These are phyloP conservation scores for Physaria fendleri DNA, from an alignment of 345 rosid genomes.

Conservation along the genomic window DNA sequence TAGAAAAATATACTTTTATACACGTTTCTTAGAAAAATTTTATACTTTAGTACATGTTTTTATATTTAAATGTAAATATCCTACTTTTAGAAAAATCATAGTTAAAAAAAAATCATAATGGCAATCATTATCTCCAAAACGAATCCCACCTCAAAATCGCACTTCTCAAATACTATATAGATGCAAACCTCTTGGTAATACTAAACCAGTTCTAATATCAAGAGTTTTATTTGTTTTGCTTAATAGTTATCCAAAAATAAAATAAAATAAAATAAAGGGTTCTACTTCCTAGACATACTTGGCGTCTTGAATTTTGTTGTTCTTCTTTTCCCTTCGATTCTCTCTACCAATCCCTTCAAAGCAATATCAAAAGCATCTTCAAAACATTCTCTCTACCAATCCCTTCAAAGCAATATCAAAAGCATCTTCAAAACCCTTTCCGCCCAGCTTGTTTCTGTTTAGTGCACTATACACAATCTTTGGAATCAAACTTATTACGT, in stretches of 20 bases:
- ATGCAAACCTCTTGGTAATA: background rate
- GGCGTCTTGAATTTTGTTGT: background rate
- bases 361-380: constrained; percentile 57
- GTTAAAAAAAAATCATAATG: too few relatives aligned
- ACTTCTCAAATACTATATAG: too few relatives aligned
- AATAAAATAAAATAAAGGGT: background rate
- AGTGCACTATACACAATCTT: constrained; percentile 42
- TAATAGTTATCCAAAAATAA: background rate
- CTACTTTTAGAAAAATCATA: too few relatives aligned
- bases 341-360: constrained; percentile 29
- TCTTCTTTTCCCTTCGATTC: constrained; percentile 26
- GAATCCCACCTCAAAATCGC: too few relatives aligned
- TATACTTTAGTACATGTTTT: too few relatives aligned
- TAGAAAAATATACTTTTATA: too few relatives aligned
- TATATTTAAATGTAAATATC: too few relatives aligned
- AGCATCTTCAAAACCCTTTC: constrained; percentile 40
- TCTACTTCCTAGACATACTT: background rate
- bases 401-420: constrained; percentile 40
- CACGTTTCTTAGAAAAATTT: too few relatives aligned
- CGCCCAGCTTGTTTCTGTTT: constrained; percentile 6
- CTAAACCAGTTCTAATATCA: background rate
- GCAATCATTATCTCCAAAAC: too few relatives aligned
- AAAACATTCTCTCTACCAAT: constrained; percentile 18
- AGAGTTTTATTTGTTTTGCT: background rate
- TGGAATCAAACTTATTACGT: constrained; percentile 41